Percentiles rank a stretch among this genome's conserved stretches.
phyloP scores from a whole-genome alignment of 345 rosid genomes.

The Cardamine occulta region DNA sequence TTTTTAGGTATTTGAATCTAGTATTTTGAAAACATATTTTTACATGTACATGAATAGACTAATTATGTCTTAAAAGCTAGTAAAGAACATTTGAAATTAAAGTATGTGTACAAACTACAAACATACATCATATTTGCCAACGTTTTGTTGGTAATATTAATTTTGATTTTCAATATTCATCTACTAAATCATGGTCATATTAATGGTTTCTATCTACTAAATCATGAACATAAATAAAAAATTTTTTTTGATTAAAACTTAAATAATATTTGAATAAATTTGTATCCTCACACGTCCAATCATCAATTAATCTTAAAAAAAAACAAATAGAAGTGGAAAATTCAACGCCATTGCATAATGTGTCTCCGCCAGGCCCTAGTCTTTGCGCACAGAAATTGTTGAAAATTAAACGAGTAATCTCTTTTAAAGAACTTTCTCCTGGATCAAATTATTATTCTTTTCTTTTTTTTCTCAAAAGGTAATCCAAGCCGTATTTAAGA shows the following conservation, averaged over 20 bases:
- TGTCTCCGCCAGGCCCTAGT: background rate
- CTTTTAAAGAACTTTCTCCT: background rate
- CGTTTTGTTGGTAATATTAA: background rate
- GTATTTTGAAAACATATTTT: background rate
- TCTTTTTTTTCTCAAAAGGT: no score
- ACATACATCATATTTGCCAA: background rate
- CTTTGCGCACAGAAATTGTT: background rate
- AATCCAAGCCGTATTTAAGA: background rate
- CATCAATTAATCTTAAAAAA: conserved; percentile 29
- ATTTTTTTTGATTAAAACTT: background rate
- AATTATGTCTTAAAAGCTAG: background rate
- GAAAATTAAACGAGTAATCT: background rate
- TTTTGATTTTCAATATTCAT: background rate
- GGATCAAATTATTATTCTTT: background rate
- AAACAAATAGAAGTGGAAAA: background rate
- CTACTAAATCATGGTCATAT: background rate
- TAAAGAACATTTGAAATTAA: background rate
- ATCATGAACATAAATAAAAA: background rate
- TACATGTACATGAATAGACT: background rate
- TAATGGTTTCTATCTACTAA: background rate
- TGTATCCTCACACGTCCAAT: conserved; percentile 17
- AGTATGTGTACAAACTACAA: background rate
- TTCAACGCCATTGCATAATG: conserved; percentile 10
- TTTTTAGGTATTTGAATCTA: background rate
- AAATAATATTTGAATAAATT: background rate